These are phyloP conservation scores for Ligustrum vulgare DNA, from an alignment of 257 asterid species.

Conservation along the genomic window DNA sequence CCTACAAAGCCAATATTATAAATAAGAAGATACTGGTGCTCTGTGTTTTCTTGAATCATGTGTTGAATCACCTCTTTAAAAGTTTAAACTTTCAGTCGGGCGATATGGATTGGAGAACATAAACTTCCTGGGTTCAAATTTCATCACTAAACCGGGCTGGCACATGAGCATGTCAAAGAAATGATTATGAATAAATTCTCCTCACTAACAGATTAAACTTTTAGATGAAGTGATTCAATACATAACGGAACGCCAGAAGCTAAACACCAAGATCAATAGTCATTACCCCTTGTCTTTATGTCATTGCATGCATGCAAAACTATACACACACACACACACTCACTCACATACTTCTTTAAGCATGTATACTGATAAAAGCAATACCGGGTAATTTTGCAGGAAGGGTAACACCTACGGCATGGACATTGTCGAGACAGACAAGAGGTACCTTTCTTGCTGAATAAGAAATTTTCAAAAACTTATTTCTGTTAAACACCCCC, in stretches of 20 bases:
- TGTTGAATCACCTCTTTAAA: not conserved
- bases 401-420: constrained; percentile 27
- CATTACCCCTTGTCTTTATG: not conserved
- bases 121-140: not conserved
- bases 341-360: not conserved
- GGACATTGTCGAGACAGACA: constrained; percentile 30
- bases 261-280: not conserved
- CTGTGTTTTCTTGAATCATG: not conserved
- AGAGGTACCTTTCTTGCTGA: constrained; percentile 26
- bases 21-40: not conserved
- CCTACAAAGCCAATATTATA: not conserved
- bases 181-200: not conserved
- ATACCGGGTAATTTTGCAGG: constrained; percentile 27
- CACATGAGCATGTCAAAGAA: not conserved
- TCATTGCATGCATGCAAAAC: not conserved
- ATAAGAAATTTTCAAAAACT: not conserved
- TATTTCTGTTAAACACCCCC: not conserved
- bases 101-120: not conserved
- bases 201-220: not conserved
- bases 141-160: not conserved
- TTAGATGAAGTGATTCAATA: not conserved
- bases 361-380: not conserved
- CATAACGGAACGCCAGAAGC: not conserved
- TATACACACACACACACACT: not conserved
- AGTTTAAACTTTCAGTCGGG: not conserved